phyloP scores from a whole-genome alignment of 2,329 filamentous ascomycete species.

The Colletotrichum tamarilloi region DNA sequence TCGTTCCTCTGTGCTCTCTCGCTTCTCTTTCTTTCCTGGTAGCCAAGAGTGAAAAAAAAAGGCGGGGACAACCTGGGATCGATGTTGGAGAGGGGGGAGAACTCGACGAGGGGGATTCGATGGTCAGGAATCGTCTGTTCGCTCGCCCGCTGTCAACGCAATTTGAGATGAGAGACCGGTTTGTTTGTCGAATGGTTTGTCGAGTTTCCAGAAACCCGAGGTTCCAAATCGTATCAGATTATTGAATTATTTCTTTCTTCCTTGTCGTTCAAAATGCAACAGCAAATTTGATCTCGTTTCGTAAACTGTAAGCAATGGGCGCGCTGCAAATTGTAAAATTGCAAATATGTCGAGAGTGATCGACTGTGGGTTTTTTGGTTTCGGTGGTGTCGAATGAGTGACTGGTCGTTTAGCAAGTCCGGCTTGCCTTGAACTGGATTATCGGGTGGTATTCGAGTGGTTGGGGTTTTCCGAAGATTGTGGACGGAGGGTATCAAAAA shows the following conservation, averaged over 20 bases:
- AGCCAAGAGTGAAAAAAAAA: slow-evolving; percentile 4
- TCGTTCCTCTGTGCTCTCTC: slow-evolving; percentile 15
- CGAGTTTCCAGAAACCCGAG: slow-evolving; percentile 25
- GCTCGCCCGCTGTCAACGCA: slow-evolving; percentile 27
- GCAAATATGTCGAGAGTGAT: slow-evolving; percentile 11
- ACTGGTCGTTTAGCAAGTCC: slow-evolving; percentile 68
- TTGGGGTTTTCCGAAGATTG: slow-evolving; percentile 43
- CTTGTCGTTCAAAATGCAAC: slow-evolving; percentile 21
- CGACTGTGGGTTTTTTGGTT: not conserved
- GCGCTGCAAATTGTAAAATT: slow-evolving; percentile 4
- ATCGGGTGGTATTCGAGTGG: slow-evolving; percentile 32
- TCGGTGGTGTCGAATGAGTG: slow-evolving; percentile 52
- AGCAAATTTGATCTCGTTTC: slow-evolving; percentile 7
- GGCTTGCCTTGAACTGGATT: slow-evolving; percentile 64
- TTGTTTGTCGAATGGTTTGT: slow-evolving; percentile 34
- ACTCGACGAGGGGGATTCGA: slow-evolving; percentile 5
- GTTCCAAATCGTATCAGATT: slow-evolving; percentile 29
- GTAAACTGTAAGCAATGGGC: slow-evolving; percentile 10
- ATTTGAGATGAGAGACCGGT: slow-evolving; percentile 33
- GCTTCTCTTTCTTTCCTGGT: slow-evolving; percentile 15
- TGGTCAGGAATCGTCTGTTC: slow-evolving; percentile 27
- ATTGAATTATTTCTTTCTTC: slow-evolving; percentile 33
- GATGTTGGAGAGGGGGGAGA: slow-evolving; percentile 6
- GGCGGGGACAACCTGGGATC: slow-evolving; percentile 21
- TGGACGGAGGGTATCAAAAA: slow-evolving; percentile 47